phyloP scores from a whole-genome alignment of 1,139 yeast genomes.

The Yamadazyma songkhlaensis region DNA sequence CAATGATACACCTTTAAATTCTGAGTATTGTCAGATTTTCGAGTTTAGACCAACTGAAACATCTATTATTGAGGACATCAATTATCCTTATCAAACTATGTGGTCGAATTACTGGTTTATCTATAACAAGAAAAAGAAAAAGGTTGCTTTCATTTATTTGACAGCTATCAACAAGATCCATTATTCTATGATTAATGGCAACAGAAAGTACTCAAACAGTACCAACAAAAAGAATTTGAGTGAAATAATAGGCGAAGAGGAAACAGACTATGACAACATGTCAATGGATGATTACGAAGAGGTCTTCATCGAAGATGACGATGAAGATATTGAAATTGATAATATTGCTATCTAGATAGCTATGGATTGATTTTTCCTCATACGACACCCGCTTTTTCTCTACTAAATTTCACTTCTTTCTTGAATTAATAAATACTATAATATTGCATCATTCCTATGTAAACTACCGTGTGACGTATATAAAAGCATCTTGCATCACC shows the following conservation, averaged over 20 bases:
- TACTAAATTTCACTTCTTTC: not conserved
- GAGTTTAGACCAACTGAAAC: slow-evolving; percentile 79
- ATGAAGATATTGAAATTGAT: slow-evolving; percentile 13
- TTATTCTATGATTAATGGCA: slow-evolving; percentile 31
- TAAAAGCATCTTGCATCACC: too few relatives aligned
- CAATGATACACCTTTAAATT: slow-evolving; percentile 2
- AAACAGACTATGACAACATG: slow-evolving; percentile 18
- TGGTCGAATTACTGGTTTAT: slow-evolving; percentile 96
- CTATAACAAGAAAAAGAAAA: slow-evolving; percentile 83
- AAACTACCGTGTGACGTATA: too few relatives aligned
- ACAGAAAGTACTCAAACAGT: slow-evolving; percentile 18
- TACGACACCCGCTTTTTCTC: too few relatives aligned
- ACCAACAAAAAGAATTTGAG: slow-evolving; percentile 7
- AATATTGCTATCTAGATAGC: not conserved
- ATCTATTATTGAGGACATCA: slow-evolving; percentile 64
- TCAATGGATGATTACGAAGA: slow-evolving; percentile 26
- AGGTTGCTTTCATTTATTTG: slow-evolving; percentile 80
- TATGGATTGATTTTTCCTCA: not conserved
- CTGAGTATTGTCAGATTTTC: slow-evolving; percentile 68
- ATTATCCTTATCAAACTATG: slow-evolving; percentile 68
- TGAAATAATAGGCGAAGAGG: slow-evolving; percentile 16
- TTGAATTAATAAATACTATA: too few relatives aligned
- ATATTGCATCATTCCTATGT: too few relatives aligned
- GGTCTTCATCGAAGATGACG: slow-evolving; percentile 27
- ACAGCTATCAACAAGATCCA: slow-evolving; percentile 44